phyloP scores from a whole-genome alignment of 2,329 filamentous ascomycete species.

The Paecilomyces variotii region DNA sequence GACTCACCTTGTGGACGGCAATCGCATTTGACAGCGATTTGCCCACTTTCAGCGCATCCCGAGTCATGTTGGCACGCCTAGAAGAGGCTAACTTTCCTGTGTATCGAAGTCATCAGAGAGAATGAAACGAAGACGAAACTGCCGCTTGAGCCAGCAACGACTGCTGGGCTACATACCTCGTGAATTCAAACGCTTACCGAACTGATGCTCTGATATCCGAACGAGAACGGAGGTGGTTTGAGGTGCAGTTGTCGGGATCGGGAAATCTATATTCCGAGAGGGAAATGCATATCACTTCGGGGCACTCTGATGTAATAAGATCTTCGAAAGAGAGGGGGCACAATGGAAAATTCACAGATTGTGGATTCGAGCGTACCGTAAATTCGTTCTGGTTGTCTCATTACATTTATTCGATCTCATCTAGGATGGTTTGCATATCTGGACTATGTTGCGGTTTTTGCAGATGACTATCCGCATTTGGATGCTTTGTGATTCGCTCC shows the following conservation, averaged over 20 bases:
- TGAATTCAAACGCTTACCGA: background rate
- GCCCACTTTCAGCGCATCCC: conserved; percentile 30
- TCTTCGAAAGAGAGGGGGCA: background rate
- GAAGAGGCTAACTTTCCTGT: conserved; percentile 13
- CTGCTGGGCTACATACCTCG: background rate
- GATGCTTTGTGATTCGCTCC: background rate
- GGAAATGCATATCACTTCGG: background rate
- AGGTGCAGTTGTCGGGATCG: background rate
- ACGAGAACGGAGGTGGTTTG: background rate
- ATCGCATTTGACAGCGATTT: conserved; percentile 30
- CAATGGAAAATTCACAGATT: background rate
- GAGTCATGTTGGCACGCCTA: conserved; percentile 21
- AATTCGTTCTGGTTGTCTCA: background rate
- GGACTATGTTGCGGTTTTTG: background rate
- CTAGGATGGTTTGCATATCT: background rate
- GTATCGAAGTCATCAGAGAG: background rate
- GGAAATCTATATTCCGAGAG: background rate
- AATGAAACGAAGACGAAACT: background rate
- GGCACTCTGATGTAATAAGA: background rate
- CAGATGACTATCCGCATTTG: background rate
- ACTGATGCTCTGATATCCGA: background rate
- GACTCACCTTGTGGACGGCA: conserved; percentile 28
- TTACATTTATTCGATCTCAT: background rate
- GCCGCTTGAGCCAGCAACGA: background rate
- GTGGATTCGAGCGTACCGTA: background rate